These are phyloP conservation scores for Bondarzewia mesenterica DNA, from an alignment of 1,284 basidiomycete genomes.

Conservation along the genomic window DNA sequence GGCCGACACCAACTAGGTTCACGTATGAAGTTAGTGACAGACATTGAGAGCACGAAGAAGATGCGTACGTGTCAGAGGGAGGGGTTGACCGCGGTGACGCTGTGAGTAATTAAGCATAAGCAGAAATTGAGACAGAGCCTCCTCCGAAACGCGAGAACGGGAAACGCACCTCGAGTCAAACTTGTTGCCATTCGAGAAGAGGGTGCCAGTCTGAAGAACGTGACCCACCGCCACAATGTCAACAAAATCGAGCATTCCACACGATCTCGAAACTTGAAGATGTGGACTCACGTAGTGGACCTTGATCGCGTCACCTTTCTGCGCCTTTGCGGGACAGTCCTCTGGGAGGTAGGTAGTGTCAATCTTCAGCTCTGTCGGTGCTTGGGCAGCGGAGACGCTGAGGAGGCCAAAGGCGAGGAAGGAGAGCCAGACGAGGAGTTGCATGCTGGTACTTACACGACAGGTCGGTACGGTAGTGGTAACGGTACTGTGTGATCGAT, in stretches of 20 bases:
- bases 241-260: background rate
- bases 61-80: conserved; percentile 59
- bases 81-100: conserved; percentile 56
- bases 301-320: conserved; percentile 57
- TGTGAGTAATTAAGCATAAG: conserved; percentile 18
- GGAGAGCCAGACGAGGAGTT: conserved; percentile 35
- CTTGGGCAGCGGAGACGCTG: conserved; percentile 28
- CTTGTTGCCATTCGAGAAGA: conserved; percentile 64
- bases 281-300: conserved; percentile 79
- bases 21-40: background rate
- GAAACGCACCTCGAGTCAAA: conserved; percentile 71
- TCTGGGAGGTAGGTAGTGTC: conserved; percentile 54
- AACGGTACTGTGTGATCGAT: background rate
- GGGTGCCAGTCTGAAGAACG: conserved; percentile 62
- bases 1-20: conserved; percentile 60
- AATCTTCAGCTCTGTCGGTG: conserved; percentile 50
- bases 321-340: conserved; percentile 49
- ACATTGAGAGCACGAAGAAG: background rate
- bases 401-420: conserved; percentile 31
- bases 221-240: too few species aligned
- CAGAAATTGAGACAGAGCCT: background rate
- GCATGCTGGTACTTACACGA: conserved; percentile 27
- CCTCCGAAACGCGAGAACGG: too few species aligned
- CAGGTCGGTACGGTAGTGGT: background rate
- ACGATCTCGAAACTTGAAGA: too few species aligned